Percentiles rank a stretch among this genome's conserved stretches.
Evolutionary conservation across 768 basidiomycete genomes (phyloP).

Genomic region (Tulasnella sp.): DNA sequence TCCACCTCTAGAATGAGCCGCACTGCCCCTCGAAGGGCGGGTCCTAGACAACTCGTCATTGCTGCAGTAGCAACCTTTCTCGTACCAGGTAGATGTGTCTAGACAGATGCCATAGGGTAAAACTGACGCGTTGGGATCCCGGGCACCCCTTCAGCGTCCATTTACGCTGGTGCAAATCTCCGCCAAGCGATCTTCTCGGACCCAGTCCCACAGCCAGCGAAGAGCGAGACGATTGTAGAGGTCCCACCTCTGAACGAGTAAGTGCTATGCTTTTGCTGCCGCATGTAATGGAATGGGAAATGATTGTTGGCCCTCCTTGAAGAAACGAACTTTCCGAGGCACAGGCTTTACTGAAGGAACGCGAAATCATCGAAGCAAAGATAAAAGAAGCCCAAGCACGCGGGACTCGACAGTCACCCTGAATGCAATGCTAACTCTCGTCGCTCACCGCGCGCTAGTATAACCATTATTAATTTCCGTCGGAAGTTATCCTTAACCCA

Average conservation of each 20-base stretch:
- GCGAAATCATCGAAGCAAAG: slow-evolving; percentile 11
- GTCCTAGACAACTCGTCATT: background rate
- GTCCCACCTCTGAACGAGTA: background rate
- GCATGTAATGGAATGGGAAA: background rate
- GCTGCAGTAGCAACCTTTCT: background rate
- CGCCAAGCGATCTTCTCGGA: background rate
- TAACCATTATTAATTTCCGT: background rate
- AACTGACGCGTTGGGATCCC: too few relatives aligned
- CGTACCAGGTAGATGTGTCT: background rate
- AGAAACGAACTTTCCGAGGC: background rate
- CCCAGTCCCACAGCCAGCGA: background rate
- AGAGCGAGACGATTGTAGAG: background rate
- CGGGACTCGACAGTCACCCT: background rate
- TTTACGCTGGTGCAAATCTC: background rate
- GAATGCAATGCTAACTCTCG: background rate
- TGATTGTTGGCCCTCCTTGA: background rate
- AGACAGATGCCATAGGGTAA: too few relatives aligned
- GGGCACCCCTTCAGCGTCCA: background rate
- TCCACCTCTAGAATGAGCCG: too few relatives aligned
- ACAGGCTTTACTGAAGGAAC: background rate
- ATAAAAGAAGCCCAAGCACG: slow-evolving; percentile 1
- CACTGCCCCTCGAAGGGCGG: background rate
- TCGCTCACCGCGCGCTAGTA: background rate
- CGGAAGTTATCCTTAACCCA: background rate
- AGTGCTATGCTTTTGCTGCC: background rate